phyloP scores from a whole-genome alignment of 2,329 filamentous ascomycete genomes.

The Cytospora schulzeri region DNA sequence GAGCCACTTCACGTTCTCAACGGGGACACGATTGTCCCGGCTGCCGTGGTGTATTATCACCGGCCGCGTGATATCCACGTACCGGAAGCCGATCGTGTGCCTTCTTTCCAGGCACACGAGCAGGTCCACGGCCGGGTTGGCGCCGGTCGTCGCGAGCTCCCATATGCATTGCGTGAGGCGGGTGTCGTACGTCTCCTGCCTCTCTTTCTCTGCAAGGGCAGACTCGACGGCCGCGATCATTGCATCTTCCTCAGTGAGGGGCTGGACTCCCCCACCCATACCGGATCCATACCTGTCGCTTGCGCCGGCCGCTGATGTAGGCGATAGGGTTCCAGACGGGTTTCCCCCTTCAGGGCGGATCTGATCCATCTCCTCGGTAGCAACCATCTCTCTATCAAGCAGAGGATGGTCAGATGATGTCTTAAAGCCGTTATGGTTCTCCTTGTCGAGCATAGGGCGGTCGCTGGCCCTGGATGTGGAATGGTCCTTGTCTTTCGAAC shows the following conservation, averaged over 20 bases:
- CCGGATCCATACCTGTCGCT: slow-evolving; percentile 16
- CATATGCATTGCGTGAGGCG: slow-evolving; percentile 92
- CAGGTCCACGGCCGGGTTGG: slow-evolving; percentile 91
- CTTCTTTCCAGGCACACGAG: slow-evolving; percentile 89
- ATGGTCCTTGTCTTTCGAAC: slow-evolving; percentile 40
- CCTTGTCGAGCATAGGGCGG: slow-evolving; percentile 49
- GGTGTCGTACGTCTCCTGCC: slow-evolving; percentile 76
- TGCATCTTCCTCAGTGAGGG: slow-evolving; percentile 31
- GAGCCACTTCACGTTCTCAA: slow-evolving; percentile 94
- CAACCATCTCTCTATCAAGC: slow-evolving; percentile 33
- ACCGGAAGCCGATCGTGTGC: slow-evolving; percentile 91
- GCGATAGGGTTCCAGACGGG: slow-evolving; percentile 30
- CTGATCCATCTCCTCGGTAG: slow-evolving; percentile 53
- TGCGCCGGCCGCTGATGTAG: slow-evolving; percentile 30
- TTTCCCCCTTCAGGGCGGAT: slow-evolving; percentile 38
- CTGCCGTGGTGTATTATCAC: slow-evolving; percentile 94
- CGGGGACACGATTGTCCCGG: slow-evolving; percentile 86
- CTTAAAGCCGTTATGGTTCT: slow-evolving; percentile 44
- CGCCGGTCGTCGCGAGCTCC: slow-evolving; percentile 86
- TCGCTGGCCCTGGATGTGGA: slow-evolving; percentile 36
- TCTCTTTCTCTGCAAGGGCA: slow-evolving; percentile 68
- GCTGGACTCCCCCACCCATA: slow-evolving; percentile 17
- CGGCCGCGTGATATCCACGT: slow-evolving; percentile 89
- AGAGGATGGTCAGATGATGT: slow-evolving; percentile 31
- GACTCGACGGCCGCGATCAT: slow-evolving; percentile 58